These are phyloP conservation scores for Draba incana DNA, from an alignment of 345 rosid genomes.

Conservation along the genomic window DNA sequence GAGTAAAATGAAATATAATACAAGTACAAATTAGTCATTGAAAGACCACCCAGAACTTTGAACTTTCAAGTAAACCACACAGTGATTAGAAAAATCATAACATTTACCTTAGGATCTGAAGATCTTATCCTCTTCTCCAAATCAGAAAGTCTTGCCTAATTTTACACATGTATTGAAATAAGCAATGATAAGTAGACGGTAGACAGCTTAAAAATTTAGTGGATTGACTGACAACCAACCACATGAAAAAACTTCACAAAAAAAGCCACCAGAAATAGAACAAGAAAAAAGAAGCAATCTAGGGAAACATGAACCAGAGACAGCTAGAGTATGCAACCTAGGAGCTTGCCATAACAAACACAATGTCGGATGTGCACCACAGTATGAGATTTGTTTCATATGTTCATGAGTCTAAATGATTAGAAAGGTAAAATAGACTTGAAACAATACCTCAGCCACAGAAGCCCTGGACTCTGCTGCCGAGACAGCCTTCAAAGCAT, in stretches of 20 bases:
- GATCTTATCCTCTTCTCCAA: constrained; percentile 64
- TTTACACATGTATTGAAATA: constrained; percentile 20
- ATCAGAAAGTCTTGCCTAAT: constrained; percentile 76
- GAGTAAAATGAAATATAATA: constrained; percentile 22
- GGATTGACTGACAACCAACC: constrained; percentile 4
- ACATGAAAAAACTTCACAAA: too few relatives aligned
- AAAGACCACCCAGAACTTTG: constrained; percentile 28
- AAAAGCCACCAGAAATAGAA: constrained; percentile 10
- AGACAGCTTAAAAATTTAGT: constrained; percentile 21
- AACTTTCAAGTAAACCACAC: constrained; percentile 17
- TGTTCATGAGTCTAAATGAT: constrained; percentile 21
- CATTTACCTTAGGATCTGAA: constrained; percentile 67
- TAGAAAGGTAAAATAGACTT: constrained; percentile 27
- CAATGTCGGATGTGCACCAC: neutral
- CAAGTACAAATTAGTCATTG: constrained; percentile 12
- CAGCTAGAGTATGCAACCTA: constrained; percentile 21
- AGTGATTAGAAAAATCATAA: constrained; percentile 11
- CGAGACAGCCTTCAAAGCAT: constrained; percentile 72
- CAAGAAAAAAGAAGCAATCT: neutral
- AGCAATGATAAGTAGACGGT: constrained; percentile 27
- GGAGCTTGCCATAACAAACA: constrained; percentile 1
- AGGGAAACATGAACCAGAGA: neutral
- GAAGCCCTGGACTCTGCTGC: constrained; percentile 89
- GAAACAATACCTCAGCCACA: constrained; percentile 71
- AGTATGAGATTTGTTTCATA: constrained; percentile 15